These are phyloP conservation scores for Plasmodium berghei DNA, from an alignment of 169 alveolate genomes.

Conservation along the genomic window DNA sequence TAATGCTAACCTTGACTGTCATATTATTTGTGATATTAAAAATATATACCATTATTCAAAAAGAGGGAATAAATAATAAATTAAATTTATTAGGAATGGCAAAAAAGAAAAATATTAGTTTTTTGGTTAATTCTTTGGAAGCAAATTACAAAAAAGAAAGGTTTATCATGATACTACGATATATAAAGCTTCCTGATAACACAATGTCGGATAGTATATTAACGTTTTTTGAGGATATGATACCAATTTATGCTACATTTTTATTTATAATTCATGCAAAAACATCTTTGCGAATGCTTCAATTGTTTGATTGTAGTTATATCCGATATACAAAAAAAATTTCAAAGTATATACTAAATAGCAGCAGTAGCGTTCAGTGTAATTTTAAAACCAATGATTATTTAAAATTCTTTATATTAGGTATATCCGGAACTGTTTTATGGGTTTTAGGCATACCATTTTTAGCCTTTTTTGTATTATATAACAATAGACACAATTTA, in stretches of 20 bases:
- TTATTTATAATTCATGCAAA: constrained; percentile 86
- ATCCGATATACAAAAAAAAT: constrained; percentile 73
- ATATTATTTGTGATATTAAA: constrained; percentile 81
- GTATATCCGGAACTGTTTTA: constrained; percentile 83
- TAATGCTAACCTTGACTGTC: constrained; percentile 80
- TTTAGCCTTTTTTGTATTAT: constrained; percentile 83
- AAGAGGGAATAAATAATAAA: constrained; percentile 73
- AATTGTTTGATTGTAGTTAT: constrained; percentile 86
- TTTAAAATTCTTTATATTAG: constrained; percentile 82
- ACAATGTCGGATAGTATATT: constrained; percentile 76
- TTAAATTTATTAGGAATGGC: constrained; percentile 77
- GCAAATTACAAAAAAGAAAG: constrained; percentile 85
- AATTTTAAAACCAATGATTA: constrained; percentile 76
- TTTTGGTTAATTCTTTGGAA: constrained; percentile 76
- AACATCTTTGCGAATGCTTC: constrained; percentile 86
- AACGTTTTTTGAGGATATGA: constrained; percentile 89
- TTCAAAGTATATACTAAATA: constrained; percentile 83
- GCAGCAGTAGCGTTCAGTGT: constrained; percentile 88
- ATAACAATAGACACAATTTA: constrained; percentile 82
- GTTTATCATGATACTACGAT: constrained; percentile 86
- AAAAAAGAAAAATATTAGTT: constrained; percentile 78
- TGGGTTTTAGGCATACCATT: constrained; percentile 91
- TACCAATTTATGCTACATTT: constrained; percentile 89
- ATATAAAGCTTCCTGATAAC: constrained; percentile 84
- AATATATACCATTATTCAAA: constrained; percentile 24